Percentiles rank a stretch among this genome's conserved stretches.
phyloP scores from a whole-genome alignment of 108 stramenopile genomes.

The Aurantiochytrium sp. region DNA sequence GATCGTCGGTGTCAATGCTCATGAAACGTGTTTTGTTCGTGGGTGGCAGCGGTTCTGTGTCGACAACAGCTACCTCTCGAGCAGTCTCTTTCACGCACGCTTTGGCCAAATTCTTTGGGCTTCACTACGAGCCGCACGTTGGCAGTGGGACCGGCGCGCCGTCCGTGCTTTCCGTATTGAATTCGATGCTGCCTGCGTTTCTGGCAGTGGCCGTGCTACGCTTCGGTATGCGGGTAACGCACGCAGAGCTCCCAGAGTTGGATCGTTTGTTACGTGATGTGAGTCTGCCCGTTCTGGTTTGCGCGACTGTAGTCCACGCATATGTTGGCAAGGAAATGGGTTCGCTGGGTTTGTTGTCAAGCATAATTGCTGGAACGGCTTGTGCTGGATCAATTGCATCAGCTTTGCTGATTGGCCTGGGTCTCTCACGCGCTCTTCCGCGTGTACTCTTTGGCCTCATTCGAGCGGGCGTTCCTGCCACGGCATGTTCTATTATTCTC shows the following conservation, averaged over 20 bases:
- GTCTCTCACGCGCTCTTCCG: not conserved
- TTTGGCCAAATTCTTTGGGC: constrained; percentile 42
- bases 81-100: constrained; percentile 53
- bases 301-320: not conserved
- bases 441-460: not conserved
- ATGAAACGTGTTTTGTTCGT: constrained; percentile 37
- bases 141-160: not conserved
- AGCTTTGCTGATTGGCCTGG: not conserved
- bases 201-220: not conserved
- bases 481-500: not conserved
- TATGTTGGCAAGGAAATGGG: not conserved
- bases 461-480: not conserved
- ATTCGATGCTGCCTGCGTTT: not conserved
- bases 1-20: constrained; percentile 42
- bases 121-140: constrained; percentile 32
- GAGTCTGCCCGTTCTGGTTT: not conserved
- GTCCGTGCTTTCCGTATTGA: not conserved
- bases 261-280: not conserved
- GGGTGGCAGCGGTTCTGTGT: constrained; percentile 62
- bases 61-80: constrained; percentile 55
- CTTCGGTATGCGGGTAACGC: not conserved
- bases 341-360: not conserved
- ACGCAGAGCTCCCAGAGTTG: not conserved
- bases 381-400: not conserved
- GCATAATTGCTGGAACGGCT: not conserved